Base-by-base conservation (phyloP, 768 basidiomycete species). In the Imleria badia region DNA sequence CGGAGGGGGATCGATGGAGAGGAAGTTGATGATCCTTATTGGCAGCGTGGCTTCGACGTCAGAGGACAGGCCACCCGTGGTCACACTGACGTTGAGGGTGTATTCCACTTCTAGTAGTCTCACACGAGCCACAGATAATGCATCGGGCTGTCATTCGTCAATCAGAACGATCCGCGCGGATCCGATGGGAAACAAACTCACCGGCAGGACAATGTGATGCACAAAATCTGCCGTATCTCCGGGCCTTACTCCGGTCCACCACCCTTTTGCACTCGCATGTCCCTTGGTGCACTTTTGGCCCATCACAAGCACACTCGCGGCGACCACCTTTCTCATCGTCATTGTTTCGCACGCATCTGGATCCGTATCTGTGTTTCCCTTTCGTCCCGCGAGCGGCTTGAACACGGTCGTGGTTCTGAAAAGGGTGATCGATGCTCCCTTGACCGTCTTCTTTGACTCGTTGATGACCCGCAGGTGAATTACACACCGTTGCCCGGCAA, bases 1-100 rank as follows among this genome's bases (percentile, higher is more conserved):
- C 35, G 86, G 85, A 13, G 87, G 87, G 20, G 91, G 90, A 67
- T 95, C 91, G 58, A 97, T 76, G 13, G 93, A 94, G 29, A 94
- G 71, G 72, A 91, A 90, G 66, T 87, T 94, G 73, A 94, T 77
- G 62, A 95, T 82, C 17, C 80, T 78, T 59, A 94, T 73, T 0
- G 94, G 94, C 10, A 94, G 68, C 20, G 82, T 82, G 55, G 87
- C 87, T 51, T 81, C 78, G 30, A 92, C 74, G 51, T 89, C 85
- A 11, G 86, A 75, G 3, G 80, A 75, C 22, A 86, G 70, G 15
- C 81, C 69, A 11, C 86, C 86, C 8, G 81, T 77, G 59, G 79
- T 80, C 36, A 88, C 69, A 6, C 81, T 81, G 29, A 91, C 81
- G 46, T 81, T 82, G 56, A 96, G 74, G 3, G 75, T 75, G 64